phyloP scores from a whole-genome alignment of 1,284 basidiomycete genomes.

The Sphagnurus paluster region DNA sequence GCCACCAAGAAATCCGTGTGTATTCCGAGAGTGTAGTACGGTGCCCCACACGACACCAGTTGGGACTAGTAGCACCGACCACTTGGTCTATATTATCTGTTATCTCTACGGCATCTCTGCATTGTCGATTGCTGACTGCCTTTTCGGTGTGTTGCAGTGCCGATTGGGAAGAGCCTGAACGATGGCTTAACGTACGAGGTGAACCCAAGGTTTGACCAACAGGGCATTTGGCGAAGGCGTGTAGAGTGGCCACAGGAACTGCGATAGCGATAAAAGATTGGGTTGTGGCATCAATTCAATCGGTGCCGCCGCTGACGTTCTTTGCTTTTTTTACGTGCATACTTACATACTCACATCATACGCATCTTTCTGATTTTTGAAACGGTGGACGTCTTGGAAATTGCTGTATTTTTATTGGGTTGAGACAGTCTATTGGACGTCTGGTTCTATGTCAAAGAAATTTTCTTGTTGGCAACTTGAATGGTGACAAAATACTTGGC shows the following conservation, averaged over 20 bases:
- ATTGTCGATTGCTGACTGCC: constrained; percentile 14
- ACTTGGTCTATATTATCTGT: neutral
- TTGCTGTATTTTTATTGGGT: constrained; percentile 3
- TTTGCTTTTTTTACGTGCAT: neutral
- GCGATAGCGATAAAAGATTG: constrained; percentile 39
- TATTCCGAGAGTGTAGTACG: no score
- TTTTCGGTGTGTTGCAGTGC: constrained; percentile 55
- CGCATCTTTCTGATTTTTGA: neutral
- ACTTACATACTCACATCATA: no score
- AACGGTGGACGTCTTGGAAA: neutral
- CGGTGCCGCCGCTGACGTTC: neutral
- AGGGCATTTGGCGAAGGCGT: constrained; percentile 67
- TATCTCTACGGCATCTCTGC: constrained; percentile 8
- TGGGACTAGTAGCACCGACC: no score
- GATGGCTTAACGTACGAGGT: constrained; percentile 67
- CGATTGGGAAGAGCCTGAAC: constrained; percentile 54
- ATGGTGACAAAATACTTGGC: neutral
- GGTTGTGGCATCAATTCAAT: no score
- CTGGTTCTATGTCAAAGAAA: neutral
- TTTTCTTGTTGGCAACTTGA: neutral
- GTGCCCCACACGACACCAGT: no score
- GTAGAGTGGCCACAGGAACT: constrained; percentile 71
- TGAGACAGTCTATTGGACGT: neutral
- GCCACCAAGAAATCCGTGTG: constrained; percentile 12
- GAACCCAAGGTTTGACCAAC: constrained; percentile 73